Conservation (phyloP, 2,329 filamentous ascomycete species). For the Colletotrichum sidae region DNA sequence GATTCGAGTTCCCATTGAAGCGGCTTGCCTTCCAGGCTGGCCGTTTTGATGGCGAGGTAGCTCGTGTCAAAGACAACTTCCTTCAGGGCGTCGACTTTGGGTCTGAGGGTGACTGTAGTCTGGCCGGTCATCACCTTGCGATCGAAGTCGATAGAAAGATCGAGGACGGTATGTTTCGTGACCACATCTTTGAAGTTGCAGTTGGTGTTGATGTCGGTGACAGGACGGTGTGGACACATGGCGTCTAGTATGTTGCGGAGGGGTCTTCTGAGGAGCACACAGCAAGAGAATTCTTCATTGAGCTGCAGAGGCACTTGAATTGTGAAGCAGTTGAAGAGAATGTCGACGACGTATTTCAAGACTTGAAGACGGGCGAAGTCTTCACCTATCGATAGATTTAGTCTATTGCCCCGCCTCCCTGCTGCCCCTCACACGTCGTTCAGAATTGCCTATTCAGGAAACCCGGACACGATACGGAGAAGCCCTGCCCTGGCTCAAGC, state of each 20-base stretch:
- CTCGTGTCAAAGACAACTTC: constrained; percentile 18
- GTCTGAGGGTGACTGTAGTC: constrained; percentile 73
- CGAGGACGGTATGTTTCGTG: constrained; percentile 83
- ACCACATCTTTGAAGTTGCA: constrained; percentile 91
- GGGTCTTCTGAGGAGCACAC: not conserved
- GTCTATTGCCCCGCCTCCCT: no score
- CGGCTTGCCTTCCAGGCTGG: not conserved
- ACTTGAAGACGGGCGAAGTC: no score
- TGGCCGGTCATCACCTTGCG: constrained; percentile 77
- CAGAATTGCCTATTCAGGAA: constrained; percentile 12
- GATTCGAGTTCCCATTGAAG: constrained; percentile 5
- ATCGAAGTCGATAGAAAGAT: constrained; percentile 86
- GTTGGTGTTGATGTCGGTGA: constrained; percentile 86
- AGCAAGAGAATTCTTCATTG: not conserved
- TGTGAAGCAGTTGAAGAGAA: no score
- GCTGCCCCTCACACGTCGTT: constrained; percentile 23
- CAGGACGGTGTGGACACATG: constrained; percentile 1
- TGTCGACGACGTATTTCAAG: no score
- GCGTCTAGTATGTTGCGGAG: not conserved
- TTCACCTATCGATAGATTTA: no score
- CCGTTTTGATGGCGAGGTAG: not conserved
- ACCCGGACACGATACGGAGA: not conserved
- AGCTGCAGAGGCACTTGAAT: no score
- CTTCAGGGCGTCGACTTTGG: constrained; percentile 44
- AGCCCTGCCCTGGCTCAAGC: not conserved